Base-by-base conservation (phyloP, 2,329 filamentous ascomycete genomes). In the Phaeoacremonium minimum region DNA sequence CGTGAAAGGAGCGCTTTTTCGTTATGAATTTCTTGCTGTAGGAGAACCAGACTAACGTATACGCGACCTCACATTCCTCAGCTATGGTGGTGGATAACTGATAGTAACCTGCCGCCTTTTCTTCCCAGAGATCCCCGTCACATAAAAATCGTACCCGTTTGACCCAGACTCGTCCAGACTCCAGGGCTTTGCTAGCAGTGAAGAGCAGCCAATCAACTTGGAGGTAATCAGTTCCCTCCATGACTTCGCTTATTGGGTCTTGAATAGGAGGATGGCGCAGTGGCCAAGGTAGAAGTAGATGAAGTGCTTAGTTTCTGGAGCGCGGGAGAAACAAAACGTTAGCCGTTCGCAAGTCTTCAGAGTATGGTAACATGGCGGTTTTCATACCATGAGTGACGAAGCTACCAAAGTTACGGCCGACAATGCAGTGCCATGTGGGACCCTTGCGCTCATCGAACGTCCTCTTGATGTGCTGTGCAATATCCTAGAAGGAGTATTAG, bases 211-310 rank as follows among this genome's bases (percentile, higher is more conserved):
- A n/a, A n/a, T n/a, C n/a, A n/a, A n/a, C n/a, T n/a, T n/a, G n/a
- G n/a, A n/a, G n/a, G n/a, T n/a, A n/a, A n/a, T n/a, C n/a, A n/a
- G n/a, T n/a, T n/a, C n/a, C n/a, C n/a, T n/a, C n/a, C n/a, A n/a
- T n/a, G n/a, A n/a, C 12, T 18, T 35, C 31, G 29, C 50, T 58
- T 81, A 97, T 79, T 96, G 91, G 28, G 93, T 98, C 77, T 98
- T 98, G 81, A 97, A 98, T 36, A 98, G 82, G 38, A 98, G 77
- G 59, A 98, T 97, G 42, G 93, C 93, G 64, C 89, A 96, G 74
- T 97, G 93, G 37, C 93, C 93, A 42, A 98, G 85, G 71, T 98
- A 98, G 73, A 98, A 98, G 73, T 98, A 98, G 63, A 98, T 96
- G 73, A 98, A 98, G 67, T 98, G 93, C 71, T 97, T 97, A 18